phyloP scores from a whole-genome alignment of 2,329 filamentous ascomycete genomes.

The Claviceps purpurea region DNA sequence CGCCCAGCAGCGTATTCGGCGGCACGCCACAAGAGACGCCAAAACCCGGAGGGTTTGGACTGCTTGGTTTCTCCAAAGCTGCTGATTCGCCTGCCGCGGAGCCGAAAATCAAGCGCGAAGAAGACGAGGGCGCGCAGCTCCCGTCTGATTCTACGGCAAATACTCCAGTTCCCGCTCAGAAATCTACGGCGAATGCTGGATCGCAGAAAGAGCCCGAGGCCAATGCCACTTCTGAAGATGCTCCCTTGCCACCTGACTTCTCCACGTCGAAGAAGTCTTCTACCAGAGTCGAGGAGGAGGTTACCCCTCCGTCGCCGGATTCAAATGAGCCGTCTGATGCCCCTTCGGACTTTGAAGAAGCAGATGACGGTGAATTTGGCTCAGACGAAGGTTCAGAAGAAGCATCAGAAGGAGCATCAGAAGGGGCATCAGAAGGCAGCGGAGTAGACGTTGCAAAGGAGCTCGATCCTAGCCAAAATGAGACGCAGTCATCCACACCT shows the following conservation, averaged over 20 bases:
- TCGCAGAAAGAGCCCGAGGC: slow-evolving; percentile 9
- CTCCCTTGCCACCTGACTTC: slow-evolving; percentile 22
- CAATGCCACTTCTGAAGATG: slow-evolving; percentile 15
- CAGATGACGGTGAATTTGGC: slow-evolving; percentile 21
- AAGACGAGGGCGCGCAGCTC: slow-evolving; percentile 28
- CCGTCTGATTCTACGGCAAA: slow-evolving; percentile 39
- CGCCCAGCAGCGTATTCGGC: slow-evolving; percentile 17
- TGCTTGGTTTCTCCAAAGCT: slow-evolving; percentile 13
- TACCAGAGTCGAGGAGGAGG: slow-evolving; percentile 20
- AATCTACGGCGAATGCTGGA: neutral
- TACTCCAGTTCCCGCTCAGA: slow-evolving; percentile 7
- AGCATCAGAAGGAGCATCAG: neutral
- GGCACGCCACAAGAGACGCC: slow-evolving; percentile 15
- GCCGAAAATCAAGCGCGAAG: slow-evolving; percentile 24
- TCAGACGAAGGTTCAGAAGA: slow-evolving; percentile 37
- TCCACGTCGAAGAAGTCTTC: slow-evolving; percentile 6
- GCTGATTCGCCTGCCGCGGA: slow-evolving; percentile 3
- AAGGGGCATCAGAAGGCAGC: slow-evolving; percentile 38
- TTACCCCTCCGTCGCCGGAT: slow-evolving; percentile 27
- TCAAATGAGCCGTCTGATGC: slow-evolving; percentile 19
- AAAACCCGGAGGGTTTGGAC: slow-evolving; percentile 11
- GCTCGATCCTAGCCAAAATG: slow-evolving; percentile 36
- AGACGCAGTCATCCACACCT: slow-evolving; percentile 39
- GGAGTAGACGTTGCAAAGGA: slow-evolving; percentile 54
- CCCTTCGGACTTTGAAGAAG: slow-evolving; percentile 28